phyloP scores from a whole-genome alignment of 2,329 filamentous ascomycete species.

The Ophiostoma sp. region DNA sequence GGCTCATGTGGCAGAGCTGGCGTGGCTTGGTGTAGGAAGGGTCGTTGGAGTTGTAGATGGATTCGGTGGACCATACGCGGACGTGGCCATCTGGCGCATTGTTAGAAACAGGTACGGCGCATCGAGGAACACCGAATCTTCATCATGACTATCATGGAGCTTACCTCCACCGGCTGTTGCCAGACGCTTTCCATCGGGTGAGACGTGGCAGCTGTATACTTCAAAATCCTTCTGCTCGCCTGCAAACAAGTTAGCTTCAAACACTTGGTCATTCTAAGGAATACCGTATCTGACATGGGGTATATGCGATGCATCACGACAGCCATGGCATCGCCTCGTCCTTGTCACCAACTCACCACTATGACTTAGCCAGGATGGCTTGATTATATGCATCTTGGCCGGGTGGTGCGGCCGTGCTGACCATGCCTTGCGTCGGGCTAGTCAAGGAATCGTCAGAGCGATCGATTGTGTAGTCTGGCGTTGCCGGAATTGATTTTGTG shows the following conservation, averaged over 20 bases:
- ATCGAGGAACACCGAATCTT: neutral
- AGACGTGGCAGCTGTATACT: slow-evolving; percentile 97
- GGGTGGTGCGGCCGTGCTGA: slow-evolving; percentile 20
- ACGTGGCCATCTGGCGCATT: slow-evolving; percentile 75
- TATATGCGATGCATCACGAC: neutral
- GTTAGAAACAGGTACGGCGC: slow-evolving; percentile 31
- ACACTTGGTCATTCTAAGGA: too few species aligned
- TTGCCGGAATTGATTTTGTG: neutral
- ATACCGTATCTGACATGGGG: too few species aligned
- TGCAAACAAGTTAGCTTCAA: slow-evolving; percentile 31
- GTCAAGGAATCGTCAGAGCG: neutral
- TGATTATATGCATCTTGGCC: slow-evolving; percentile 72
- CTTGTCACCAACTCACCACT: slow-evolving; percentile 54
- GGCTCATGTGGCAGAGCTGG: slow-evolving; percentile 96
- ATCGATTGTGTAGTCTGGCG: neutral
- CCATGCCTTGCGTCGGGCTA: slow-evolving; percentile 25
- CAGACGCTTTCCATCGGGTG: slow-evolving; percentile 83
- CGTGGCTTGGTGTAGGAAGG: slow-evolving; percentile 69
- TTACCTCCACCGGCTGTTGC: slow-evolving; percentile 89
- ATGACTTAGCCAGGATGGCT: slow-evolving; percentile 93
- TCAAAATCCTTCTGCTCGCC: slow-evolving; percentile 98
- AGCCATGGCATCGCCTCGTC: neutral
- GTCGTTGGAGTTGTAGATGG: slow-evolving; percentile 76
- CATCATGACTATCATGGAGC: slow-evolving; percentile 29
- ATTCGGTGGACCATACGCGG: slow-evolving; percentile 94